phyloP scores from a whole-genome alignment of 1,284 basidiomycete species.

The Ustilago shanxiensis region DNA sequence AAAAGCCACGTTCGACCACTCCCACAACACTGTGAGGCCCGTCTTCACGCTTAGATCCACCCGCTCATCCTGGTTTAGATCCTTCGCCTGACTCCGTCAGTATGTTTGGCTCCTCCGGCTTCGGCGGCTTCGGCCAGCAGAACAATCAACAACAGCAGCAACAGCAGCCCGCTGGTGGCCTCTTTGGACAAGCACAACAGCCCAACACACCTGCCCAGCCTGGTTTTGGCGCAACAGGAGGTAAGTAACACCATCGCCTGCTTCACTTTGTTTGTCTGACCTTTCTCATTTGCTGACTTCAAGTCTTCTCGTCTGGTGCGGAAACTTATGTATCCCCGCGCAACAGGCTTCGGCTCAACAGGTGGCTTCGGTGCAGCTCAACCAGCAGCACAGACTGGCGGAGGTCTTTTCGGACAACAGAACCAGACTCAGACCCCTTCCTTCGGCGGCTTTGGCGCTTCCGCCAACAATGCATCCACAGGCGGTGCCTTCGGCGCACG shows the following conservation, averaged over 20 bases:
- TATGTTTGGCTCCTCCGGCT: constrained; percentile 62
- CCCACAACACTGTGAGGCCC: background rate
- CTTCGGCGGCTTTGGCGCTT: constrained; percentile 56
- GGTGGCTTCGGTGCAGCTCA: constrained; percentile 53
- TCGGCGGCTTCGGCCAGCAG: constrained; percentile 64
- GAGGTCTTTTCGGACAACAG: constrained; percentile 67
- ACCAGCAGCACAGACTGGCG: constrained; percentile 56
- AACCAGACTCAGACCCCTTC: constrained; percentile 55
- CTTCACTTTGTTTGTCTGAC: background rate
- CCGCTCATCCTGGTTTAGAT: background rate
- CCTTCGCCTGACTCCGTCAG: background rate
- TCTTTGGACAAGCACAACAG: constrained; percentile 67
- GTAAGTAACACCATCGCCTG: constrained; percentile 25
- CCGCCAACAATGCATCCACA: constrained; percentile 49
- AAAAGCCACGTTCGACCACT: background rate
- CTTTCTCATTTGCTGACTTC: background rate
- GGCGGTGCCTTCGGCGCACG: constrained; percentile 56
- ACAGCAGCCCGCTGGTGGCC: constrained; percentile 63
- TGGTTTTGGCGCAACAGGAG: constrained; percentile 43
- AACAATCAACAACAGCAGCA: constrained; percentile 60
- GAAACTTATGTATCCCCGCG: background rate
- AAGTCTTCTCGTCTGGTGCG: background rate
- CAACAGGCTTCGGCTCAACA: constrained; percentile 46
- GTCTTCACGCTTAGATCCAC: background rate
- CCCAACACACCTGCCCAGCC: constrained; percentile 64